Evolutionary conservation across 1,284 basidiomycete genomes (phyloP).

Genomic region (Leccinum griseonigrum): DNA sequence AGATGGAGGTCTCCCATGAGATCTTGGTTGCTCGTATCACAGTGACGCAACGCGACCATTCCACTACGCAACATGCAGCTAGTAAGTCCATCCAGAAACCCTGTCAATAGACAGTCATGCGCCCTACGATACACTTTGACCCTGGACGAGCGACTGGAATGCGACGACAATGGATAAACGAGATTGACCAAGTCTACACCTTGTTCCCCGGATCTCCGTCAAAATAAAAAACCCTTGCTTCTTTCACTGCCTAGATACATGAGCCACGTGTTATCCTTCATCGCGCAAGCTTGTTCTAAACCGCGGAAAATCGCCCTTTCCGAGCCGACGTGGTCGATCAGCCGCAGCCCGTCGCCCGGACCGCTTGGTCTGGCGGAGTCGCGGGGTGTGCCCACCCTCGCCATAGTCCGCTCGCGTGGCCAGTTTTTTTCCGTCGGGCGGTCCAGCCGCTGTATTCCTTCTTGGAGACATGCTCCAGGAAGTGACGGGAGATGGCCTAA

Average conservation of each 20-base stretch:
- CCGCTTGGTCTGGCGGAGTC: constrained; percentile 3
- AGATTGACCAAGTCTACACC: not conserved
- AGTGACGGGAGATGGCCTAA: constrained; percentile 43
- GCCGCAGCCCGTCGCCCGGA: constrained; percentile 39
- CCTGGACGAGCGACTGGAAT: not conserved
- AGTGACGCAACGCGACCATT: no score
- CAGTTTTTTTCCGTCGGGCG: constrained; percentile 28
- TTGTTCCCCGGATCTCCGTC: not conserved
- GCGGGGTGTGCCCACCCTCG: constrained; percentile 24
- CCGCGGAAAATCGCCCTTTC: constrained; percentile 52
- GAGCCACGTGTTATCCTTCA: constrained; percentile 48
- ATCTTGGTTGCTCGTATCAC: no score
- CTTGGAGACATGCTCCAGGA: constrained; percentile 40
- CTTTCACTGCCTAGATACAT: constrained; percentile 30
- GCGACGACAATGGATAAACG: not conserved
- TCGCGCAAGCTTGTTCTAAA: constrained; percentile 43
- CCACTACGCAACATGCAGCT: no score
- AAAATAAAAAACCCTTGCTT: not conserved
- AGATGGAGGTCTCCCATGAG: no score
- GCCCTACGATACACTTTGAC: not conserved
- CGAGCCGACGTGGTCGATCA: constrained; percentile 50
- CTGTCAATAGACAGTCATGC: no score
- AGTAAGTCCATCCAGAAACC: no score
- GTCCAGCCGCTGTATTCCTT: constrained; percentile 44
- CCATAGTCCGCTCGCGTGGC: constrained; percentile 30